A percentile compares a stretch with the other conserved stretches of the same genome.
These are phyloP conservation scores for Carex scoparia DNA, from an alignment of 176 grass and related monocot genomes.

Conservation along the genomic window DNA sequence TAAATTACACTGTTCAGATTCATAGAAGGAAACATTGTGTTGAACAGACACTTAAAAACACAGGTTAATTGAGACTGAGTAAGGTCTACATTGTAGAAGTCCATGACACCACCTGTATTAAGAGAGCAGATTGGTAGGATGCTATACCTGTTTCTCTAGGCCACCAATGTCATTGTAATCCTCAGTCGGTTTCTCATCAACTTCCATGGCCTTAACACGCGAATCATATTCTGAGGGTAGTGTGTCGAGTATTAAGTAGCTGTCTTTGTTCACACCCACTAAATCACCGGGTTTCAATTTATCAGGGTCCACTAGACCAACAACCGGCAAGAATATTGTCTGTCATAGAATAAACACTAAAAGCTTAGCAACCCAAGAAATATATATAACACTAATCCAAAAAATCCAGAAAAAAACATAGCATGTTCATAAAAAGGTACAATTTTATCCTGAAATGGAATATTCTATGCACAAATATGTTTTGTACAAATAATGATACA, in stretches of 20 bases:
- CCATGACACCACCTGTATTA: not conserved
- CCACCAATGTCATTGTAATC: conserved; percentile 96
- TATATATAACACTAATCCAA: not conserved
- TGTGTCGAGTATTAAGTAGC: conserved; percentile 82
- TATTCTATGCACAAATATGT: not conserved
- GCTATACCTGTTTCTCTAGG: conserved; percentile 78
- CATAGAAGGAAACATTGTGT: not conserved
- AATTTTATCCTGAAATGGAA: not conserved
- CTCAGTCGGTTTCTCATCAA: conserved; percentile 88
- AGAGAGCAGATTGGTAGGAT: not conserved
- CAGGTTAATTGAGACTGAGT: not conserved
- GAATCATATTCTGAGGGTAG: conserved; percentile 87
- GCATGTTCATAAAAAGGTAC: not conserved
- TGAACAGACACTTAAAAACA: not conserved
- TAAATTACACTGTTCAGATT: not conserved
- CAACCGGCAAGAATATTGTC: conserved; percentile 87
- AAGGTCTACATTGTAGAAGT: not conserved
- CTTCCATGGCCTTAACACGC: conserved; percentile 82
- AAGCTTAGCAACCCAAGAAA: not conserved
- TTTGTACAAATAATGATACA: not conserved
- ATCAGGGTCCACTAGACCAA: conserved; percentile 84
- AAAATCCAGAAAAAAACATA: not conserved
- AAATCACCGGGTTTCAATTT: conserved; percentile 81
- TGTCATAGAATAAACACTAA: conserved; percentile 27
- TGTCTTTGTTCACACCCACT: conserved; percentile 86